Evolutionary conservation across 257 asterid genomes (phyloP).

Genomic region (Capsicum baccatum): DNA sequence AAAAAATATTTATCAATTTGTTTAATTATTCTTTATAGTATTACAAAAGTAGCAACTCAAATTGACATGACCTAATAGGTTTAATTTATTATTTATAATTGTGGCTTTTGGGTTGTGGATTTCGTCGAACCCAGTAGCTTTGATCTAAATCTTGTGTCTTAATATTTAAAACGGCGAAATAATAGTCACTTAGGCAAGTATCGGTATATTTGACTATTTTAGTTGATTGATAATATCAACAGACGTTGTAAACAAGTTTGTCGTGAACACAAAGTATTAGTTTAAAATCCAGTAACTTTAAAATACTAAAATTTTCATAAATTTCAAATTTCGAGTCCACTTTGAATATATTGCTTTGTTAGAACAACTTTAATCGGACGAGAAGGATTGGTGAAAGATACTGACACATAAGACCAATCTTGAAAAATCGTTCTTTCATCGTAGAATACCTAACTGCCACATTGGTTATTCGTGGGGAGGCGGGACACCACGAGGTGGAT

Average conservation of each 20-base stretch:
- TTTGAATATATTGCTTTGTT: not conserved
- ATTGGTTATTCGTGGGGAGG: not conserved
- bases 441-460: not conserved
- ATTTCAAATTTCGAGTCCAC: rapidly evolving
- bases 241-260: too few species aligned
- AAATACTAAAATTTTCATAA: rapidly evolving
- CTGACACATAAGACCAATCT: not conserved
- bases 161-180: too few species aligned
- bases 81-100: too few species aligned
- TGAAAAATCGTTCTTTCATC: not conserved
- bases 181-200: too few species aligned
- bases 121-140: too few species aligned
- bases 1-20: too few species aligned
- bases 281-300: not conserved
- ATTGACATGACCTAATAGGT: too few species aligned
- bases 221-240: too few species aligned
- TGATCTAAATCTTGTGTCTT: too few species aligned
- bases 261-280: not conserved
- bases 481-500: not conserved
- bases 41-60: too few species aligned
- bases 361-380: not conserved
- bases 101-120: too few species aligned
- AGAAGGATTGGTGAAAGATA: not conserved
- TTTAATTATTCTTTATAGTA: not conserved
- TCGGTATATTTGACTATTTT: too few species aligned